Base-by-base conservation (phyloP, 768 basidiomycete genomes). In the Trametes coccinea region DNA sequence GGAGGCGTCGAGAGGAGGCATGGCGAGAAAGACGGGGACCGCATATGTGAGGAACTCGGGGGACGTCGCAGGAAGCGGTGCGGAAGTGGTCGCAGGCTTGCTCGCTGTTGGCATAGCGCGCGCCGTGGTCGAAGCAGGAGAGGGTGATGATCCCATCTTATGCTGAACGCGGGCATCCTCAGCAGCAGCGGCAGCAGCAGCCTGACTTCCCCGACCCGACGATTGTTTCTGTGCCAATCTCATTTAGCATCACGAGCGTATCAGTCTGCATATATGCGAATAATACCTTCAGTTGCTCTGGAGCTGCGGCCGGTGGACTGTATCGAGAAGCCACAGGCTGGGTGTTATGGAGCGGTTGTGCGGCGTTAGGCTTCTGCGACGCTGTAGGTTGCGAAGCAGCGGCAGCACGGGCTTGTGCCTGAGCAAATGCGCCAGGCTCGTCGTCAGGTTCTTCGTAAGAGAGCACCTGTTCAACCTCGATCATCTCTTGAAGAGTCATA, bases 401-500 rank as follows among this genome's bases (percentile, higher is more conserved):
- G 9, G 61, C 3, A 10, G 56, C 10, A 33, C 43, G 44, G 31
- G 53, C 59, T 31, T 39, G 49, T 3, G 33, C 44, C 29, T 45
- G 50, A 11, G 59, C 59, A 9, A 48, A 54, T 13, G 43, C 55
- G 16, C 48, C 48, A 4, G 56, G 22, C 29, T 64, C 63, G 3
- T 60, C 54, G n/a, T 50, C 48, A 3, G 45, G n/a, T 2, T 64
- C 62, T 9, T 63, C 62, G 37, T 44, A 64, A 29, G 43, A 30
- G 4, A 66, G 59, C 30, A 62, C 61, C 22, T 56, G 49, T 43
- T 66, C 64, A 44, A 66, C 64, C 0, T 31, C 57, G 34, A 43
- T 4, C 64, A 62, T 62, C 60, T 66, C 64, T 14, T 57, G 47
- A 0, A 34, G 14, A 5, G 64, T 66, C 43, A 66, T 66, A 37